Conservation (phyloP, 1,139 yeast genomes). For the Groenewaldozyma auringiensis region DNA sequence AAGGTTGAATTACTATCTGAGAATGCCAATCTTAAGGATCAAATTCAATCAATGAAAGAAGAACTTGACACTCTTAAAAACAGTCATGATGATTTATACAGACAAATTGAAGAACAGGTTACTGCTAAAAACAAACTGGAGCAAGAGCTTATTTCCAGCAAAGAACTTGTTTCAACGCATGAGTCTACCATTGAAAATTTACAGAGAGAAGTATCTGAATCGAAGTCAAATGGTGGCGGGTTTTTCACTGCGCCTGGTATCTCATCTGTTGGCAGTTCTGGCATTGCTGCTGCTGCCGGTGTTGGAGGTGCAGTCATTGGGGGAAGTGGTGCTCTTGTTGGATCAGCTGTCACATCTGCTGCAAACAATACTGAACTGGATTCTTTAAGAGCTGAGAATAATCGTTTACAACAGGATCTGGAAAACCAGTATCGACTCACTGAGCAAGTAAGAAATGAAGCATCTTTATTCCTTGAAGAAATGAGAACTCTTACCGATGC, state of each 20-base stretch:
- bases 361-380: slow-evolving; percentile 14
- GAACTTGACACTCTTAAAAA: slow-evolving; percentile 11
- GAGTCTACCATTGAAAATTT: slow-evolving; percentile 14
- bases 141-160: slow-evolving; percentile 1
- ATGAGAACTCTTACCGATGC: slow-evolving; percentile 34
- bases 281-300: slow-evolving; percentile 4
- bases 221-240: not conserved
- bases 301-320: slow-evolving; percentile 4
- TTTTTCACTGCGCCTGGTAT: slow-evolving; percentile 10
- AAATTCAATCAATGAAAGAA: slow-evolving; percentile 6
- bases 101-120: not conserved
- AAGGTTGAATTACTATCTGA: slow-evolving; percentile 4
- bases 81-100: slow-evolving; percentile 4
- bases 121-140: not conserved
- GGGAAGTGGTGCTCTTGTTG: slow-evolving; percentile 4
- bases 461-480: slow-evolving; percentile 33
- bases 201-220: slow-evolving; percentile 15
- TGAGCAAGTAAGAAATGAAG: slow-evolving; percentile 37
- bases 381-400: slow-evolving; percentile 18
- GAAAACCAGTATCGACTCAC: slow-evolving; percentile 32
- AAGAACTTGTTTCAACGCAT: slow-evolving; percentile 15
- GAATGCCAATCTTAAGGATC: slow-evolving; percentile 7
- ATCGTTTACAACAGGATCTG: slow-evolving; percentile 24
- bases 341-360: slow-evolving; percentile 1
- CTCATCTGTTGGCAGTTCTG: slow-evolving; percentile 11